Evolutionary conservation across 148 eudicot genomes (phyloP).

Genomic region (Fagopyrum homotropicum): DNA sequence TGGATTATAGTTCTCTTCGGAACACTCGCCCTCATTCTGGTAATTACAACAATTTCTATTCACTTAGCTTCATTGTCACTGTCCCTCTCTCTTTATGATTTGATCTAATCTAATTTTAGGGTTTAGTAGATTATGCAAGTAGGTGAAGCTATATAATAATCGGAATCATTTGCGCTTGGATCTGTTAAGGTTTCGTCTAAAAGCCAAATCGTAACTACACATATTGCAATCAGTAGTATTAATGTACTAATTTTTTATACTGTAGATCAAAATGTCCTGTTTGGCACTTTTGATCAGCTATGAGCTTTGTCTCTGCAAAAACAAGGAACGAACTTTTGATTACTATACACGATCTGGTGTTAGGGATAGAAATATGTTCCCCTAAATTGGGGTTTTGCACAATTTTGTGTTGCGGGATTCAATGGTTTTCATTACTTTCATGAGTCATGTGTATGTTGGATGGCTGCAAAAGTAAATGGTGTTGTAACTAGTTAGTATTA

Average conservation of each 20-base stretch:
- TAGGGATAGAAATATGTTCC: neutral
- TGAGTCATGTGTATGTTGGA: too few relatives aligned
- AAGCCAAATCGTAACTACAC: neutral
- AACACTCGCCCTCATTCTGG: conserved; percentile 71
- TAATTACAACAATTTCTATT: conserved; percentile 9
- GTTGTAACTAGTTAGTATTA: too few relatives aligned
- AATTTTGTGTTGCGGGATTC: too few relatives aligned
- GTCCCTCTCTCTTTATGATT: neutral
- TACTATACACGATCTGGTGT: neutral
- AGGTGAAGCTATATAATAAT: neutral
- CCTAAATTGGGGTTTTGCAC: neutral
- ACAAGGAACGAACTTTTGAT: neutral
- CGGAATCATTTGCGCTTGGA: neutral
- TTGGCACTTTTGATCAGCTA: neutral
- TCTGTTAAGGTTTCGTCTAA: neutral
- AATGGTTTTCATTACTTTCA: too few relatives aligned
- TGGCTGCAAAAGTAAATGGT: too few relatives aligned
- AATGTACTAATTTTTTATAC: neutral
- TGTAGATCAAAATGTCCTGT: neutral
- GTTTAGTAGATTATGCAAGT: neutral
- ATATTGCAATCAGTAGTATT: neutral
- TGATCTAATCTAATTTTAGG: neutral
- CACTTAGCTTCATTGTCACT: neutral
- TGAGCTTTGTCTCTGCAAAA: neutral
- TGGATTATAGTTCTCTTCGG: conserved; percentile 78